Conservation (phyloP, 306 rosid species). For the Cucurbita argyrosperma region DNA sequence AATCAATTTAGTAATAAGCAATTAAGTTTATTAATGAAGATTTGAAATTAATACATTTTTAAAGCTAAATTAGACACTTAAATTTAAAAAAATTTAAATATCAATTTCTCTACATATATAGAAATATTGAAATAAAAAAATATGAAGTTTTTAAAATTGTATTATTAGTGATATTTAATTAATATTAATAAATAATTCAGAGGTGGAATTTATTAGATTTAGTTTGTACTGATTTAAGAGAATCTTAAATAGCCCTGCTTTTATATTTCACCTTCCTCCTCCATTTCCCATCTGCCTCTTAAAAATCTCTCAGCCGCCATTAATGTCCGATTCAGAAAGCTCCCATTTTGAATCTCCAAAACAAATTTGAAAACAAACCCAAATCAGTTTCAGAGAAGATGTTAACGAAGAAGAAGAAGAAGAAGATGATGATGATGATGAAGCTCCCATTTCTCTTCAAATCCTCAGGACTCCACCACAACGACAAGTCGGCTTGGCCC, state of each 20-base stretch:
- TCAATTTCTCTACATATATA: too few species aligned
- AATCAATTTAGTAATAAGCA: too few species aligned
- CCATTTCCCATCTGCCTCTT: not conserved
- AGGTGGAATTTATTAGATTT: not conserved
- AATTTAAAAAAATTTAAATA: too few species aligned
- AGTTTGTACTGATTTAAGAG: not conserved
- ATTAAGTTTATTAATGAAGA: too few species aligned
- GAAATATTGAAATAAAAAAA: too few species aligned
- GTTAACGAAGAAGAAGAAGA: not conserved
- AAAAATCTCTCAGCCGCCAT: not conserved
- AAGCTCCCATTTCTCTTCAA: slow-evolving; percentile 51
- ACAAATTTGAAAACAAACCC: not conserved
- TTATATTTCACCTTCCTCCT: not conserved
- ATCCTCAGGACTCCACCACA: slow-evolving; percentile 5
- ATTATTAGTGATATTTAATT: too few species aligned
- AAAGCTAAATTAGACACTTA: not conserved
- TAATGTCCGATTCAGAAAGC: not conserved
- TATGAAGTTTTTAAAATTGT: too few species aligned
- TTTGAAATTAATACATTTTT: too few species aligned
- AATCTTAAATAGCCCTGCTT: not conserved
- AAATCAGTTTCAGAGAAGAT: not conserved
- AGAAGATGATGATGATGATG: slow-evolving; percentile 41
- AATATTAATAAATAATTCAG: too few species aligned
- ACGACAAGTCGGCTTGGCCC: slow-evolving; percentile 30
- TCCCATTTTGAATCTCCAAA: not conserved